Percentiles rank a stretch among this genome's conserved stretches.
Evolutionary conservation across 2,329 filamentous ascomycete species (phyloP).

Genomic region (Colletotrichum tabaci): DNA sequence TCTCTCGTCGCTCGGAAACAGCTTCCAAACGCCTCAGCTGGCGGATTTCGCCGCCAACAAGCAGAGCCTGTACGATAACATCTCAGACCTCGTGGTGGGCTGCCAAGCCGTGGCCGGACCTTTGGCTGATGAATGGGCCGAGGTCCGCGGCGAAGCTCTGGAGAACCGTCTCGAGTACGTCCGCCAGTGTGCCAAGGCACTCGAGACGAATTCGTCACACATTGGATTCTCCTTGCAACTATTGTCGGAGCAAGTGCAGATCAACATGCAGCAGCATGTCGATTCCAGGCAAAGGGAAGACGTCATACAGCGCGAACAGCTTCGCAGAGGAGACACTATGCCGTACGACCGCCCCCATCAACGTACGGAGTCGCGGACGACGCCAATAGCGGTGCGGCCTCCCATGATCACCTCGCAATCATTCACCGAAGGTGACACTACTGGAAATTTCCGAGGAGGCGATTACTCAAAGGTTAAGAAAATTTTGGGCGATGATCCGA

Average conservation of each 20-base stretch:
- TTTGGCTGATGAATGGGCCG: conserved; percentile 94
- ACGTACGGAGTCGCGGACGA: conserved; percentile 68
- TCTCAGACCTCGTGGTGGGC: conserved; percentile 88
- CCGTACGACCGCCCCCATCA: conserved; percentile 69
- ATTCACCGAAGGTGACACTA: conserved; percentile 73
- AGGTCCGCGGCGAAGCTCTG: conserved; percentile 89
- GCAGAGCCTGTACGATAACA: conserved; percentile 92
- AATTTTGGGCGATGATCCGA: conserved; percentile 76
- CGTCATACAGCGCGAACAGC: conserved; percentile 62
- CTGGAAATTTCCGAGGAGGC: conserved; percentile 70
- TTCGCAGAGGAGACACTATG: conserved; percentile 72
- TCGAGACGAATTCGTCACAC: conserved; percentile 90
- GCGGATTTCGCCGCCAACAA: conserved; percentile 92
- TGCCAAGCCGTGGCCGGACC: conserved; percentile 95
- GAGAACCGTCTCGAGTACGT: conserved; percentile 90
- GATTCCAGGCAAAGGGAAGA: conserved; percentile 63
- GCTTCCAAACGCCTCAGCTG: conserved; percentile 86
- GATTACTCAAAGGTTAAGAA: conserved; percentile 76
- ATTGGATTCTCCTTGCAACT: conserved; percentile 90
- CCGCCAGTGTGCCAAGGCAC: conserved; percentile 80
- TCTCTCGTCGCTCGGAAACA: conserved; percentile 82
- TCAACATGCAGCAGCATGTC: conserved; percentile 62
- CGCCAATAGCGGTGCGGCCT: conserved; percentile 57
- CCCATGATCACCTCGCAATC: conserved; percentile 71
- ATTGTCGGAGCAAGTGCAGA: conserved; percentile 84